Evolutionary conservation across 2,329 filamentous ascomycete species (phyloP).

Genomic region (Botrytis pseudocinerea): DNA sequence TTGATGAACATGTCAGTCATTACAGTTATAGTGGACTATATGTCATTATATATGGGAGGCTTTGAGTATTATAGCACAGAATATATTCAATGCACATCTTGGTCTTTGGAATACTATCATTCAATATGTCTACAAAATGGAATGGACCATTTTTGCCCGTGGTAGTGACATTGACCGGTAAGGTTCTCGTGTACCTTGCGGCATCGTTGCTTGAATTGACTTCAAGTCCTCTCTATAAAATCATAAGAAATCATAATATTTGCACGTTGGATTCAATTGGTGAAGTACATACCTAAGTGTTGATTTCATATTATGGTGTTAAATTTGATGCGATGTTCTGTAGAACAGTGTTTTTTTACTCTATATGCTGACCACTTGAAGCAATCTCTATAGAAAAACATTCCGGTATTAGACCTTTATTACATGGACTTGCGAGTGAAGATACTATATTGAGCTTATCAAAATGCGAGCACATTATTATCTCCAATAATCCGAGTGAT

Average conservation of each 20-base stretch:
- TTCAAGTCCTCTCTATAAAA: neutral
- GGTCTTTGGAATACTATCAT: neutral
- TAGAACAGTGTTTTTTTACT: neutral
- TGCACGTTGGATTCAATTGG: neutral
- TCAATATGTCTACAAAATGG: neutral
- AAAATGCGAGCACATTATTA: neutral
- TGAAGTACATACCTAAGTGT: neutral
- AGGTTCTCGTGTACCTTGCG: neutral
- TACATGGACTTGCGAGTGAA: rapidly evolving
- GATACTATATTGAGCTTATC: neutral
- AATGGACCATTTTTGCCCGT: neutral
- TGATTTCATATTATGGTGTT: neutral
- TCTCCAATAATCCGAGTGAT: neutral
- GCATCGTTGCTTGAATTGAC: neutral
- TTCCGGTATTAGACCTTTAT: neutral
- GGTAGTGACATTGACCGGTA: neutral
- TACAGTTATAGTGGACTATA: no score
- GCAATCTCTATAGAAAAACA: neutral
- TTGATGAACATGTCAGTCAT: neutral
- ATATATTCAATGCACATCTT: neutral
- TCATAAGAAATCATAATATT: neutral
- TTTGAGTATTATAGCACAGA: neutral
- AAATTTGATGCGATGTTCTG: neutral
- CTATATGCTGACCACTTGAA: neutral
- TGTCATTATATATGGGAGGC: neutral